Evolutionary conservation across 2,329 filamentous ascomycete species (phyloP), one percentile per base, ranked within the genome.

Genomic region (Alternaria infectoria): DNA sequence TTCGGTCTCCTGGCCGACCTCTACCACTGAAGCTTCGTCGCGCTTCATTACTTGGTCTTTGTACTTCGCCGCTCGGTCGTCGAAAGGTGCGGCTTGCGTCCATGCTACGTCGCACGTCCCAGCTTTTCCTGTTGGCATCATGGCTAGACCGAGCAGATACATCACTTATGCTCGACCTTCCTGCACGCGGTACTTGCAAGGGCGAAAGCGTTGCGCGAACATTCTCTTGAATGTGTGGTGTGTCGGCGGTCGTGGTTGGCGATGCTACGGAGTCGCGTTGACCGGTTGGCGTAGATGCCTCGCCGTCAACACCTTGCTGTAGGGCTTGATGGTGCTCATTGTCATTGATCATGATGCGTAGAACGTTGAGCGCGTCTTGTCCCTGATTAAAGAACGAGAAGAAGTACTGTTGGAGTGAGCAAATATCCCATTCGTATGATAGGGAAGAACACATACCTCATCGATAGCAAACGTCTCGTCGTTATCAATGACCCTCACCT

Each of bases 391-490:
- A 97, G 81, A 98, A 98, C 0, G 94, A 96, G 79, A 99, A 98
- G 78, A 96, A 98, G 78, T 98, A 97, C 89, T 94, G 63, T 11
- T 11, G 3, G 1, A 11, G 40, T 73, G 56, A 75, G 69, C 46
- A 36, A 43, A 23, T 5, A 8, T 12, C 1, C 44, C 12, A 25
- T 23, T n/a, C 19, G 6, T 21, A 13, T 25, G 15, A 17, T 40
- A 6, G 2, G 7, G n/a, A 57, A 15, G 13, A 13, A 3, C 19
- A 47, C 55, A 28, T 82, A 93, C 92, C 85, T 99, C 96, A 73
- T 99, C 96, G 67, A 98, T 92, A 3, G 94, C 94, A 80, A 92
- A 98, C 0, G 93, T 96, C 79, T 97, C 95, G 68, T 96, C 93
- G 68, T 93, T 96, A 75, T 97, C 94, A 60, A 98, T 90, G 46